phyloP scores from a whole-genome alignment of 129 eudicot genomes.

The Logfia minima region DNA sequence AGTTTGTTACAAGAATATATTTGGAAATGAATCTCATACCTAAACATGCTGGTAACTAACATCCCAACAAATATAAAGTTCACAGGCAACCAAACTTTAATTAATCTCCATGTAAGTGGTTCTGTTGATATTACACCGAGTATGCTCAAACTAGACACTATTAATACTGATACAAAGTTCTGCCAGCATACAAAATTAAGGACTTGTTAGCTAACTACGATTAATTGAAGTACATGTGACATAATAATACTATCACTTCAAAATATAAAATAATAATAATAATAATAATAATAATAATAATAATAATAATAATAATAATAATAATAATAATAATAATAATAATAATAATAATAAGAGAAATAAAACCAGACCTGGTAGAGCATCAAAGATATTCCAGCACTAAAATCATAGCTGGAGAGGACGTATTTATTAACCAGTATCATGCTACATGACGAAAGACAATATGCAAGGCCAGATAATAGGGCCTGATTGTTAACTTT shows the following conservation, averaged over 20 bases:
- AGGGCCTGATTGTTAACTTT: constrained; percentile 67
- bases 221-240: neutral
- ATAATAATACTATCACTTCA: neutral
- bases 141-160: constrained; percentile 66
- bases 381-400: constrained; percentile 98
- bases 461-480: constrained; percentile 85
- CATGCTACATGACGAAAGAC: constrained; percentile 96
- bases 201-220: constrained; percentile 26
- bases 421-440: constrained; percentile 90
- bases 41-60: constrained; percentile 98
- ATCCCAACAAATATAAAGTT: constrained; percentile 94
- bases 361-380: constrained; percentile 75
- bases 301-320: too few relatives aligned
- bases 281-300: too few relatives aligned
- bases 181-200: constrained; percentile 41
- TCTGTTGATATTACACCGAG: constrained; percentile 84
- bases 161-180: constrained; percentile 84
- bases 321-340: too few relatives aligned
- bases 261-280: neutral
- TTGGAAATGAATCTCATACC: constrained; percentile 47
- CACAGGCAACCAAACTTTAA: constrained; percentile 96
- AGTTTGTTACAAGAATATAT: neutral
- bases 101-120: constrained; percentile 86
- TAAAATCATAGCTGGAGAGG: constrained; percentile 93
- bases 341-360: too few relatives aligned